Evolutionary conservation across 2,329 filamentous ascomycete species (phyloP).

Genomic region (Phoma herbarum): DNA sequence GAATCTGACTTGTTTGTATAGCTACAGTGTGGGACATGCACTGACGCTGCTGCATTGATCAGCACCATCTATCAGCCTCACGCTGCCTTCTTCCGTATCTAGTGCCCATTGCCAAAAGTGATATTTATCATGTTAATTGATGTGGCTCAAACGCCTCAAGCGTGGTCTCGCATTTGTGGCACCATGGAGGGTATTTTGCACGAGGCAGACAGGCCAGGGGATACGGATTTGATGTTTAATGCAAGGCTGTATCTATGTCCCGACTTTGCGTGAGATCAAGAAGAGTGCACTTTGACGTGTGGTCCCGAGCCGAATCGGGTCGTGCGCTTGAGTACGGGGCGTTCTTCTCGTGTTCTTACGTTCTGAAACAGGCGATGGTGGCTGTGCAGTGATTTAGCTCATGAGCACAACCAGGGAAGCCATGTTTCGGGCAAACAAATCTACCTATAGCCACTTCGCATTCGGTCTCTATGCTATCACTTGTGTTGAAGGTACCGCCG

Average conservation of each 20-base stretch:
- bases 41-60: background rate
- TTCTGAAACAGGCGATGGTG: background rate
- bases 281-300: background rate
- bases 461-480: too few species aligned
- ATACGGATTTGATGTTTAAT: background rate
- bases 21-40: background rate
- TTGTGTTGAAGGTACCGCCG: too few species aligned
- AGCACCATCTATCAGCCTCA: background rate
- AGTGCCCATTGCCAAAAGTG: background rate
- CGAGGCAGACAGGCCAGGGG: conserved; percentile 5
- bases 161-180: background rate
- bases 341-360: background rate
- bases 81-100: background rate
- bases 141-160: background rate
- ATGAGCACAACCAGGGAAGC: background rate
- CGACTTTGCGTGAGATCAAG: background rate
- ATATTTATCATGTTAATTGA: background rate
- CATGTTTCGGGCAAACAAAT: too few species aligned
- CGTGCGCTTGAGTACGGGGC: background rate
- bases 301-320: background rate
- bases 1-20: background rate
- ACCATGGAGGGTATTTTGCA: background rate
- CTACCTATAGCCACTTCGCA: too few species aligned
- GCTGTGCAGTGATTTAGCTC: background rate
- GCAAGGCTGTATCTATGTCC: background rate